Base-by-base conservation (phyloP, 768 basidiomycete species). In the Kwoniella botswanensis region DNA sequence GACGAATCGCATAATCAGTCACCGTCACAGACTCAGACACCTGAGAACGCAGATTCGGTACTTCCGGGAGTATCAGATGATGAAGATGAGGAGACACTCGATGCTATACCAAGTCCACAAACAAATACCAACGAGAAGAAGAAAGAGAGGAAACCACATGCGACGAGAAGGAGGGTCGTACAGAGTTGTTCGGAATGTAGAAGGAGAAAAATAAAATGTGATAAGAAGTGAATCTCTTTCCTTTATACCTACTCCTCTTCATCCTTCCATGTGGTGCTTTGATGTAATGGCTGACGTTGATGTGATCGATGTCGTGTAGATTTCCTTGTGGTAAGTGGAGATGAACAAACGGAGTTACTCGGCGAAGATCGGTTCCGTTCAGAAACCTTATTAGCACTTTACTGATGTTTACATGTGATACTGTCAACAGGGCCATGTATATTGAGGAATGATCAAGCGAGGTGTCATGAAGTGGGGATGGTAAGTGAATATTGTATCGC, bases 171-270 rank as follows among this genome's bases (percentile, higher is more conserved):
- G 50, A 78, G 82, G 54, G 78, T 82, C 53, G 82, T 82, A 1
- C 82, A 83, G 71, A 83, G 82, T 58, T 83, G 82, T 62, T 81
- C 79, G 22, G 82, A 83, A 55, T 83, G 82, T 70, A 71, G 82
- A n/a, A 75, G 82, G 44, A 72, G 82, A 64, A 83, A 83, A 68
- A 83, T 83, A 64, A 83, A 83, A 64, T 83, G 82, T 64, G 81
- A 82, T 63, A 83, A 82, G 71, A 82, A 81, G 79, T 82, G 70
- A 71, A 77, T 67, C 7, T 54, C 29, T 35, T 9, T 4, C 9
- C 44, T 13, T 44, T 54, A 3, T 50, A 43, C 11, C 46, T 52
- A 11, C 9, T 11, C n/a, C 21, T 35, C 46, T 13, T 50, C 46
- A 50, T 50, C 18, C 46, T 50, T 50, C 35, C 35, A 35, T 35